Conservation (phyloP, 306 rosid species). For the Gastrolobium bilobum region DNA sequence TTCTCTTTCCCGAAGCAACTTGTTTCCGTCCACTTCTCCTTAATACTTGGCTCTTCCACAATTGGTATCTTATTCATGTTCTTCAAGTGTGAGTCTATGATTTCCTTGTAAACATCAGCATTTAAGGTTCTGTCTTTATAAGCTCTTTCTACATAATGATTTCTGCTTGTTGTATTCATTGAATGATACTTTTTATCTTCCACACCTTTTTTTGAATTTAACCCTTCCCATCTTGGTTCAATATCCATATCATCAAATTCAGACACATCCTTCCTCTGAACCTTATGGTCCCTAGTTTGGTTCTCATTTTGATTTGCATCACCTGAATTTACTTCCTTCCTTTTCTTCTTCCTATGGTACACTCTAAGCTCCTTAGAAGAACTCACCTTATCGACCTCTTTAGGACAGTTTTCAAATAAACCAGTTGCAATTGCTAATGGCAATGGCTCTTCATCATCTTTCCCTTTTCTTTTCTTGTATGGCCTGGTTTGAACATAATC, state of each 20-base stretch:
- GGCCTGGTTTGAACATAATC: slow-evolving; percentile 68
- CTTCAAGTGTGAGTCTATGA: slow-evolving; percentile 76
- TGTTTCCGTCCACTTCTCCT: slow-evolving; percentile 78
- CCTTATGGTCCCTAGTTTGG: slow-evolving; percentile 51
- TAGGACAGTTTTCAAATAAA: slow-evolving; percentile 49
- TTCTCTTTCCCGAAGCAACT: slow-evolving; percentile 41
- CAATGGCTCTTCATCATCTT: slow-evolving; percentile 70
- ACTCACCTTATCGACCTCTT: slow-evolving; percentile 29
- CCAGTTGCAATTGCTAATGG: slow-evolving; percentile 61
- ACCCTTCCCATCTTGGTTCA: slow-evolving; percentile 65
- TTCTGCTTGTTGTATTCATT: slow-evolving; percentile 47
- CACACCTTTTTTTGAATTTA: slow-evolving; percentile 47
- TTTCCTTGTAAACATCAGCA: slow-evolving; percentile 79
- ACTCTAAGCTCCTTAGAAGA: slow-evolving; percentile 41
- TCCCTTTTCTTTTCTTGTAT: slow-evolving; percentile 53
- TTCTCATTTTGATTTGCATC: slow-evolving; percentile 42
- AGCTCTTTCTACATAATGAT: slow-evolving; percentile 48
- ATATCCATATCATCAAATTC: slow-evolving; percentile 63
- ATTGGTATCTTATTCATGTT: slow-evolving; percentile 61
- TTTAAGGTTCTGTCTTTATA: slow-evolving; percentile 63
- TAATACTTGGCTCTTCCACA: slow-evolving; percentile 61
- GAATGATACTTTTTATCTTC: slow-evolving; percentile 44
- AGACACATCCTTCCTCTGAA: slow-evolving; percentile 49
- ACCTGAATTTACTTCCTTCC: slow-evolving; percentile 48
- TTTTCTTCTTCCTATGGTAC: slow-evolving; percentile 29